These are phyloP conservation scores for Mycena albidolilacea DNA, from an alignment of 768 basidiomycete species.

Conservation along the genomic window DNA sequence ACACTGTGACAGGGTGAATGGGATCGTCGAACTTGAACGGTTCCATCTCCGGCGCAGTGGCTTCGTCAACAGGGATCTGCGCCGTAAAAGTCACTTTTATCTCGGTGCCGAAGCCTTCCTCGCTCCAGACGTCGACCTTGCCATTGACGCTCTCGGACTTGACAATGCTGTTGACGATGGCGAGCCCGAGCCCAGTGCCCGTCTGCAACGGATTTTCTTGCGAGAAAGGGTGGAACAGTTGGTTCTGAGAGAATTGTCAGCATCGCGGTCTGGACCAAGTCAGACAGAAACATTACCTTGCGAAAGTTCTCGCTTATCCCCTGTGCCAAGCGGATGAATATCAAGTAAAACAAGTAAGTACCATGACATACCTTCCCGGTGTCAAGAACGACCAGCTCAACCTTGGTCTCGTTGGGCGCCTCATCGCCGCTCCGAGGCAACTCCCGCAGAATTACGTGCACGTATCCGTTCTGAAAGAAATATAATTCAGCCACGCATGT, in stretches of 20 bases:
- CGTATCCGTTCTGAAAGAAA: conserved; percentile 78
- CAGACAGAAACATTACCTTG: conserved; percentile 64
- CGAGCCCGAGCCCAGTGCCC: conserved; percentile 94
- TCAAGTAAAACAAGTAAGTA: background rate
- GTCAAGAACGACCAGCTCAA: conserved; percentile 90
- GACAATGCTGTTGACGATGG: conserved; percentile 95
- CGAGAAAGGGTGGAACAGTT: conserved; percentile 96
- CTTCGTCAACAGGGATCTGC: conserved; percentile 62
- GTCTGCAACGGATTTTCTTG: conserved; percentile 96
- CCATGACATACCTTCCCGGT: conserved; percentile 82
- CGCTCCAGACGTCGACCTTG: conserved; percentile 94
- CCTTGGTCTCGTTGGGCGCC: conserved; percentile 72
- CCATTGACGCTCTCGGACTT: conserved; percentile 89
- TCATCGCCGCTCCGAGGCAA: conserved; percentile 70
- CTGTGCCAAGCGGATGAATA: conserved; percentile 47
- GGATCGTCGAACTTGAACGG: conserved; percentile 61
- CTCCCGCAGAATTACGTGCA: conserved; percentile 88
- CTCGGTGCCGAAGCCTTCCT: conserved; percentile 92
- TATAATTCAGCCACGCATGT: conserved; percentile 4
- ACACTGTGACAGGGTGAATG: conserved; percentile 64
- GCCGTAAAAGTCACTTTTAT: conserved; percentile 90
- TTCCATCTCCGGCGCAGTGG: conserved; percentile 57
- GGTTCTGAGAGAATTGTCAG: conserved; percentile 68
- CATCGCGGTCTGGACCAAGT: background rate
- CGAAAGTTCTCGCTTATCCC: conserved; percentile 95